Base-by-base conservation (phyloP, 768 basidiomycete genomes). In the Dacryopinax primogenitus region DNA sequence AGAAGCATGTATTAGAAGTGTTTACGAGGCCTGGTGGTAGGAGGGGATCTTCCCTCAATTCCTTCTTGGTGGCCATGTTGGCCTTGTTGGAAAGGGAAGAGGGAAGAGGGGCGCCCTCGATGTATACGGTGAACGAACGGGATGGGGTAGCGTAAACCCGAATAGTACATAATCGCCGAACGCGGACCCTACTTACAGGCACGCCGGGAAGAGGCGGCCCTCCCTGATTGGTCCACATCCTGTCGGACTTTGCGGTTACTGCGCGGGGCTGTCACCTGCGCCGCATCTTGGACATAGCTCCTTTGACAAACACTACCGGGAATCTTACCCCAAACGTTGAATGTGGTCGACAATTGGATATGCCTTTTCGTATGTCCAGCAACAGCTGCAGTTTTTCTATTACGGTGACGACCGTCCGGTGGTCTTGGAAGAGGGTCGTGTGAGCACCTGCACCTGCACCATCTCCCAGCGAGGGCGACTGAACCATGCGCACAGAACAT, bases 1-100 rank as follows among this genome's bases (percentile, higher is more conserved):
- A 90, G 76, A 93, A 97, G 76, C 93, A 97, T 0, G 92, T 95
- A 73, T 68, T 90, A 90, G 44, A 87, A 86, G 76, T 90, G 72
- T 91, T 91, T 47, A 84, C 71, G 26, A 91, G 78, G 4, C 88
- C 88, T 2, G 88, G 87, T 0, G 88, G 88, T 11, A 89, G 77
- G 41, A 81, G 77, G 0, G 85, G 84, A 4, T 76, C 74, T 71
- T 74, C 77, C 71, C 87, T 39, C 1, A 76, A 78, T 32, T 79
- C 68, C 74, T 85, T 85, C 28, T 79, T 70, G 69, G 81, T 85
- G 7, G 78, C 78, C 84, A 85, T 83, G 33, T 21, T 34, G 15
- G 62, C 26, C 65, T 79, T 78, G 82, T 81, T 85, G 84, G 84
- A 30, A 30, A 6, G 32, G 26, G 23, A 30, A 9, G 51, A 30